Percentiles rank a stretch among this genome's conserved stretches.
Conservation (phyloP, 371 early-diverging fungal species). For the Mortierella polycephala region DNA sequence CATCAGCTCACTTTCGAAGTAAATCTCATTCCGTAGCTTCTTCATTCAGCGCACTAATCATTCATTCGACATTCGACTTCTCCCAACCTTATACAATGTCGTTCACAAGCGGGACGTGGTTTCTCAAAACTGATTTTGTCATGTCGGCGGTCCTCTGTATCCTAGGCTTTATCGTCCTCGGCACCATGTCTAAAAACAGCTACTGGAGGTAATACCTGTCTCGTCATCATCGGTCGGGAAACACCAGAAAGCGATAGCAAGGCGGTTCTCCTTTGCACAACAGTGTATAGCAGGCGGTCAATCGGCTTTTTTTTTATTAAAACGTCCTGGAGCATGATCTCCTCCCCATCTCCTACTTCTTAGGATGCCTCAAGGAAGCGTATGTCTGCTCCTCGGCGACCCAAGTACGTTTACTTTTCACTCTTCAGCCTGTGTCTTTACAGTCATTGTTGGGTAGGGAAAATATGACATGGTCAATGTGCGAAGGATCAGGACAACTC, state of each 20-base stretch:
- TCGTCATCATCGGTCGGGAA: too few species aligned
- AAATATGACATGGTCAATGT: not conserved
- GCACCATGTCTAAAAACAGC: conserved; percentile 27
- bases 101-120: conserved; percentile 16
- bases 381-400: conserved; percentile 22
- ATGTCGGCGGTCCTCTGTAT: conserved; percentile 27
- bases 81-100: conserved; percentile 9
- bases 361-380: not conserved
- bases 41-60: too few species aligned
- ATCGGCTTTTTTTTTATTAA: not conserved
- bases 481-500: too few species aligned
- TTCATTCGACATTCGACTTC: not conserved
- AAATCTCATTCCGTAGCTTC: too few species aligned
- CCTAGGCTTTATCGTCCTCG: conserved; percentile 28
- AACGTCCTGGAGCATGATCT: not conserved
- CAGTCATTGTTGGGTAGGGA: conserved; percentile 24
- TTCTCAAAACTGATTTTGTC: conserved; percentile 23
- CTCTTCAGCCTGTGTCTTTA: conserved; percentile 19
- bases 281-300: too few species aligned
- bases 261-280: too few species aligned
- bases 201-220: conserved; percentile 12
- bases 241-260: too few species aligned
- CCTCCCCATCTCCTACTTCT: too few species aligned
- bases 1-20: too few species aligned
- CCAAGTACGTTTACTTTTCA: conserved; percentile 5